These are phyloP conservation scores for Sequoiadendron giganteum DNA, from an alignment of 75 land plant species.

Conservation along the genomic window DNA sequence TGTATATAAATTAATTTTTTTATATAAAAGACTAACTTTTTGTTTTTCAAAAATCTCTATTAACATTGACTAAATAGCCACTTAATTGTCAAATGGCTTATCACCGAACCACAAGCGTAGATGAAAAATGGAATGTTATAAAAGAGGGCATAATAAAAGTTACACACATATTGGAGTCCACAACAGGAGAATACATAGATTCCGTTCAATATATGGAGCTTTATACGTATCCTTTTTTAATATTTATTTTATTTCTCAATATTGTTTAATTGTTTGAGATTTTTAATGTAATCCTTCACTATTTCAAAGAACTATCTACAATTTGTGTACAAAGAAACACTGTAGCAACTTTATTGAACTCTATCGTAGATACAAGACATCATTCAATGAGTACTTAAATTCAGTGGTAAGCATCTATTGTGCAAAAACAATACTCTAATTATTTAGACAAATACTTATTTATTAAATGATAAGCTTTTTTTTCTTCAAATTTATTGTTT, in stretches of 20 bases:
- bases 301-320: conserved; percentile 72
- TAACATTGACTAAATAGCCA: neutral
- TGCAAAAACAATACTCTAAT: too few relatives aligned
- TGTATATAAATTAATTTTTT: too few relatives aligned
- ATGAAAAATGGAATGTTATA: neutral
- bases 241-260: neutral
- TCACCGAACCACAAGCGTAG: neutral
- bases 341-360: conserved; percentile 75
- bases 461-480: too few relatives aligned
- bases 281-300: neutral
- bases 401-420: neutral
- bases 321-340: conserved; percentile 86
- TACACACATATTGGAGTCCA: neutral
- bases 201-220: neutral
- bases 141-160: neutral
- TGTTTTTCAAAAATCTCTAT: neutral
- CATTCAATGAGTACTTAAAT: conserved; percentile 67
- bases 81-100: neutral
- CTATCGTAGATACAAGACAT: conserved; percentile 65
- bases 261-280: neutral
- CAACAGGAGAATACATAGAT: neutral
- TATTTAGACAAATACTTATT: too few relatives aligned
- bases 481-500: too few relatives aligned
- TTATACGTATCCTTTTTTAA: neutral
- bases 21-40: neutral